Evolutionary conservation across 2,329 filamentous ascomycete species (phyloP).

Genomic region (Sordariomycetes sp.): DNA sequence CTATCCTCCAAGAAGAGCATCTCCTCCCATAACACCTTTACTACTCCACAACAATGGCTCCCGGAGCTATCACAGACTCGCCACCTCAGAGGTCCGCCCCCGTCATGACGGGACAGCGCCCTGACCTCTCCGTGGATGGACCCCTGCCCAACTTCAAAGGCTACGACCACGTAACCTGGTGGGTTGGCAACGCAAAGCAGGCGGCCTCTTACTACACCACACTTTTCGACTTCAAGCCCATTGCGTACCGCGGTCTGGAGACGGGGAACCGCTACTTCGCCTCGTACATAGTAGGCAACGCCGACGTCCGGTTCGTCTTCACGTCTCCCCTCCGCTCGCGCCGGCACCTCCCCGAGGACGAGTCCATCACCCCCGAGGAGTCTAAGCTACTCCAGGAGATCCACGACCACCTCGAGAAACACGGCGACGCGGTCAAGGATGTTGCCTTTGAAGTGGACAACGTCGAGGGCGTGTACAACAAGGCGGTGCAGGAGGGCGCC

Average conservation of each 20-base stretch:
- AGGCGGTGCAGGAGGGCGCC: constrained; percentile 55
- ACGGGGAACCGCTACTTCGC: constrained; percentile 72
- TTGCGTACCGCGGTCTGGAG: constrained; percentile 81
- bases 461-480: constrained; percentile 64
- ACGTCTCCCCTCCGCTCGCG: constrained; percentile 64
- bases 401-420: constrained; percentile 68
- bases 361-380: constrained; percentile 51
- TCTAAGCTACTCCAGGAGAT: constrained; percentile 57
- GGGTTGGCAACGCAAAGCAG: constrained; percentile 94
- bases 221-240: constrained; percentile 70
- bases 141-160: constrained; percentile 51
- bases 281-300: constrained; percentile 73
- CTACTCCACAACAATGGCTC: constrained; percentile 33
- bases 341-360: constrained; percentile 38
- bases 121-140: constrained; percentile 40
- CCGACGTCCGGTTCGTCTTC: constrained; percentile 68
- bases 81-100: constrained; percentile 28
- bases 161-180: constrained; percentile 93
- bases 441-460: constrained; percentile 91
- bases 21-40: not conserved
- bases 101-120: constrained; percentile 18
- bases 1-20: not conserved
- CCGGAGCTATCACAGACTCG: constrained; percentile 41
- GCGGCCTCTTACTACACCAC: constrained; percentile 79
- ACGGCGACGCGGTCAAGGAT: constrained; percentile 91